Conservation (phyloP, 257 asterid genomes). For the Nyctanthes arbortristis region DNA sequence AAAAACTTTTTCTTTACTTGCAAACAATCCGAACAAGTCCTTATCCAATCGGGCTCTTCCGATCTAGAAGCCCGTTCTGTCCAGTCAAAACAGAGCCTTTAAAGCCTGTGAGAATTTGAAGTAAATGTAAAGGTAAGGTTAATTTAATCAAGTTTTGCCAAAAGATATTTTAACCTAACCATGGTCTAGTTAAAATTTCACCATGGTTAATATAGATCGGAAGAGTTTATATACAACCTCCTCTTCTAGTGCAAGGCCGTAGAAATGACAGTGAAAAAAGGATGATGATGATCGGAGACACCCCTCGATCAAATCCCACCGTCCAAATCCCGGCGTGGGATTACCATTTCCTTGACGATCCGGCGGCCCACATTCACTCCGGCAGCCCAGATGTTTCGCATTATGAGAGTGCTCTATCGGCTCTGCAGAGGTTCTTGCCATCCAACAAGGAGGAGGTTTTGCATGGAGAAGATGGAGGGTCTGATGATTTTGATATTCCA, state of each 20-base stretch:
- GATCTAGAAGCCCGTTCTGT: slow-evolving; percentile 4
- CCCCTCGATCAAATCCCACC: slow-evolving; percentile 57
- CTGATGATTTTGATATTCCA: slow-evolving; percentile 60
- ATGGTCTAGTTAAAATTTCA: slow-evolving; percentile 31
- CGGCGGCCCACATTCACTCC: slow-evolving; percentile 46
- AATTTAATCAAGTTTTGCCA: too few species aligned
- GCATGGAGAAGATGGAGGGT: slow-evolving; percentile 11
- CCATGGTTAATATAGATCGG: slow-evolving; percentile 45
- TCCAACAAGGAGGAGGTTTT: slow-evolving; percentile 47
- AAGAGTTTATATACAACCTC: slow-evolving; percentile 49
- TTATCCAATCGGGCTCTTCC: slow-evolving; percentile 16
- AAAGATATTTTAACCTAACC: slow-evolving; percentile 47
- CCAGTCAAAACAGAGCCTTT: slow-evolving; percentile 31
- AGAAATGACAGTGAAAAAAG: slow-evolving; percentile 48
- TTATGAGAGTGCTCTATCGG: slow-evolving; percentile 39
- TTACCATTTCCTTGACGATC: slow-evolving; percentile 40
- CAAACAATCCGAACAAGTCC: slow-evolving; percentile 26
- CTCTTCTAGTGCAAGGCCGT: slow-evolving; percentile 28
- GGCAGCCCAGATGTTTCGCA: slow-evolving; percentile 26
- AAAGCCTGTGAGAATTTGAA: slow-evolving; percentile 25
- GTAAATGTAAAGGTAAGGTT: slow-evolving; percentile 43
- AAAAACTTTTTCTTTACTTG: neutral
- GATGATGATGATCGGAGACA: slow-evolving; percentile 56
- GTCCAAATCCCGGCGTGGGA: slow-evolving; percentile 75
- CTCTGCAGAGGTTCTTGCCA: slow-evolving; percentile 70